Percentiles rank a stretch among this genome's conserved stretches.
phyloP scores from a whole-genome alignment of 1,284 basidiomycete species.

The Takashimella koratensis region DNA sequence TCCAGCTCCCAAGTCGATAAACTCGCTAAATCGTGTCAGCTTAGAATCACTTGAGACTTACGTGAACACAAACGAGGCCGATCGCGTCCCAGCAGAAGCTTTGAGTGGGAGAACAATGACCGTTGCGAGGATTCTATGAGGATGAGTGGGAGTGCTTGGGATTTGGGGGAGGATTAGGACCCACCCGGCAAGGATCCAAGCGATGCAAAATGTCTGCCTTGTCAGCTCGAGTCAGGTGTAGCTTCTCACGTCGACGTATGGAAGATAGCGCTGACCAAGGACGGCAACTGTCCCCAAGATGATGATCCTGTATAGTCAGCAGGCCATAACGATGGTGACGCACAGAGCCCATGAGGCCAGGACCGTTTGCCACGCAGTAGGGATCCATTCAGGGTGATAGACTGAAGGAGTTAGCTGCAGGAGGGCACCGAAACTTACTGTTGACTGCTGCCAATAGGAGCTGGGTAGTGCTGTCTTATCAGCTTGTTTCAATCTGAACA shows the following conservation, averaged over 20 bases:
- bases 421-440: slow-evolving; percentile 16
- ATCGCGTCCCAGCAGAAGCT: slow-evolving; percentile 38
- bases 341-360: slow-evolving; percentile 48
- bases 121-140: slow-evolving; percentile 40
- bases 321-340: neutral
- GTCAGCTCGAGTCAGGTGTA: neutral
- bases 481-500: neutral
- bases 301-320: slow-evolving; percentile 32
- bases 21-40: slow-evolving; percentile 26
- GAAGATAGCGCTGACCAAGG: slow-evolving; percentile 37
- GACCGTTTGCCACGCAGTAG: slow-evolving; percentile 49
- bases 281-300: slow-evolving; percentile 41
- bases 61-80: slow-evolving; percentile 31
- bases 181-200: slow-evolving; percentile 25
- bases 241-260: slow-evolving; percentile 32
- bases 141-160: no score
- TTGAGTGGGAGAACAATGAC: slow-evolving; percentile 46
- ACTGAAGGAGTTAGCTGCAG: neutral
- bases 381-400: slow-evolving; percentile 17
- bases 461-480: slow-evolving; percentile 40
- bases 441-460: slow-evolving; percentile 41
- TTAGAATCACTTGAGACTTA: slow-evolving; percentile 13
- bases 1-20: slow-evolving; percentile 42
- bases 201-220: slow-evolving; percentile 28
- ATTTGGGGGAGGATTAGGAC: slow-evolving; percentile 14